Base-by-base conservation (phyloP, 164 flowering plant species). In the Tinospora cordifolia region DNA sequence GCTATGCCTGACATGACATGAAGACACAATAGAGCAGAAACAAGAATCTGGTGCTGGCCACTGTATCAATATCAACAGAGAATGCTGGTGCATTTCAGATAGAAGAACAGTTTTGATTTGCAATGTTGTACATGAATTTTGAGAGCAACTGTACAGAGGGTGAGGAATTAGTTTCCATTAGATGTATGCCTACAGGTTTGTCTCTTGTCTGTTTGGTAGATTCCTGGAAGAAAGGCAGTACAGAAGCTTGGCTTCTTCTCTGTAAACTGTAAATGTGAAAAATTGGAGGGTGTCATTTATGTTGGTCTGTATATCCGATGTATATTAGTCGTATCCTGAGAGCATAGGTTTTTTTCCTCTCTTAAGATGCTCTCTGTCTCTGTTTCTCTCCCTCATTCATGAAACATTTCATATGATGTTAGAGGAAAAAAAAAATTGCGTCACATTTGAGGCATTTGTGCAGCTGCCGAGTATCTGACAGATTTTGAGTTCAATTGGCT, bases 81-180 rank as follows among this genome's bases (percentile, higher is more conserved):
- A 25, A 27, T 54, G 70, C 58, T 57, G 49, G 65, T 40, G 26
- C 49, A 67, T 69, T 63, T 75, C 57, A 58, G 75, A 67, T 72
- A 39, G 63, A 74, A 74, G 63, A 74, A 74, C n/a, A 82, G 68
- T 83, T 83, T 83, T 84, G 83, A 75, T 69, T 69, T 41, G 66
- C 79, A 73, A 72, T 82, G 88, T 83, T 84, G 87, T 86, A 83
- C 69, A 86, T 82, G 74, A 76, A 60, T 84, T 79, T 70, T 75
- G 83, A 82, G 86, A 80, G 84, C 71, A 81, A 79, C 41, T 86
- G 87, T 84, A 84, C 84, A 84, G 86, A 80, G 82, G 80, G 77
- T 76, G 79, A 75, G 83, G 75, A 30, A 74, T 71, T 75, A 69
- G 70, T 72, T 77, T 39, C 66, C 69, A 58, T 59, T 75, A 39